Base-by-base conservation (phyloP, 2,329 filamentous ascomycete species). In the Emericellopsis atlantica region DNA sequence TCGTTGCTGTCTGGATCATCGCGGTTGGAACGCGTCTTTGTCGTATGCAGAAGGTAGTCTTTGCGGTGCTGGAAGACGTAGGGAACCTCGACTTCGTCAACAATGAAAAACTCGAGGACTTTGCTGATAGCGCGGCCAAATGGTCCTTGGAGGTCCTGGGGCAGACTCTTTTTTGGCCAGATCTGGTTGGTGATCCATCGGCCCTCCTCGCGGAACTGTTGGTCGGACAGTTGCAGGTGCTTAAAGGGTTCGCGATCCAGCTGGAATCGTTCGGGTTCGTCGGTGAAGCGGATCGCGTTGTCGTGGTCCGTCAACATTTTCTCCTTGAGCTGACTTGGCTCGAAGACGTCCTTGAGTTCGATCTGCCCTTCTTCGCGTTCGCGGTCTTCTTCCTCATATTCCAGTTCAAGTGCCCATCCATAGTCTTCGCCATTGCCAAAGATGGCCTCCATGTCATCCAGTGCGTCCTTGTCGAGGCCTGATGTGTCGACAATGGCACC, bases 51-150 rank as follows among this genome's bases (percentile, higher is more conserved):
- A 35, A 98, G 74, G 55, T 96, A 98, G 58, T 98, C 92, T 61
- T 95, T 95, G 45, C 92, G 86, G 55, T 98, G 92, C 59, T 95
- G 90, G 60, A 95, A 95, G 50, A 98, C 92, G 59, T 95, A 98
- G 0, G 92, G 90, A 2, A 95, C 88, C 60, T 98, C 92, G 51
- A 90, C 87, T 50, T 94, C 86, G 48, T 96, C 89, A 4, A 90
- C 79, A 39, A 95, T 86, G 61, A 98, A 87, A 56, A 96, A 95
- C 53, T 95, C 86, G 32, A 98, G 72, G 10, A 96, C 89, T 59
- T 95, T 94, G 50, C 81, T 80, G 41, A 98, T 81, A 5, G 90
- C 85, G 51, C 84, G 84, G 53, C 85, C 80, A 60, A 98, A 96
- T 0, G 88, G 86, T 29, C 76, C 75, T 40, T 84, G 78, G 40